Evolutionary conservation across 2,329 filamentous ascomycete genomes (phyloP).

Genomic region (Coniella vitis): DNA sequence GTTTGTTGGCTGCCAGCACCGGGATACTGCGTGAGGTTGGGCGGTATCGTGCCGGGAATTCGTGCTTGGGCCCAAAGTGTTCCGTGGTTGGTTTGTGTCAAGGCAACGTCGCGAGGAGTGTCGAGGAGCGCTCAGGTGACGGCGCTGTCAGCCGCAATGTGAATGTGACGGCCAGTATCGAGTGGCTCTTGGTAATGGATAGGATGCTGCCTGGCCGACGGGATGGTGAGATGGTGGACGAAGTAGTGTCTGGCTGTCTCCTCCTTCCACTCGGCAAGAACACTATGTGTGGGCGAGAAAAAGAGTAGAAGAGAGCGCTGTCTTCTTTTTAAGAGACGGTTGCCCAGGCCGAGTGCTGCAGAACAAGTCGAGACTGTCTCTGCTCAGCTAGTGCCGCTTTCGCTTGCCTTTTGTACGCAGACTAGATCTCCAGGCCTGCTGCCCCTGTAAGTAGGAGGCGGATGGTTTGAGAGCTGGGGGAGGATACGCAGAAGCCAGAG

Average conservation of each 20-base stretch:
- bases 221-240: too few relatives aligned
- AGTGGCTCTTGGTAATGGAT: too few relatives aligned
- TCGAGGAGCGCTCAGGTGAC: too few relatives aligned
- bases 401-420: neutral
- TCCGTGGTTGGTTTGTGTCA: too few relatives aligned
- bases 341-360: neutral
- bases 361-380: neutral
- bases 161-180: too few relatives aligned
- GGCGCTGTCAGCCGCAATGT: too few relatives aligned
- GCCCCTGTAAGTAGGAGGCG: constrained; percentile 8
- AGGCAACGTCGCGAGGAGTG: too few relatives aligned
- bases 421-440: neutral
- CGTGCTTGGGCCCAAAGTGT: too few relatives aligned
- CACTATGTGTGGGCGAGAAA: too few relatives aligned
- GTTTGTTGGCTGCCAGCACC: neutral
- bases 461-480: constrained; percentile 14
- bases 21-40: neutral
- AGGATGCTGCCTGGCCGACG: too few relatives aligned
- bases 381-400: constrained; percentile 2
- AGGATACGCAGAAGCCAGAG: constrained; percentile 6
- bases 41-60: neutral
- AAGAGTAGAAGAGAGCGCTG: neutral
- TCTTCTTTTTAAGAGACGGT: neutral
- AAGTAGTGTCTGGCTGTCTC: too few relatives aligned
- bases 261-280: too few relatives aligned